Evolutionary conservation across 371 early-diverging fungal genomes (phyloP).

Genomic region (Syncephalastrum sp.): DNA sequence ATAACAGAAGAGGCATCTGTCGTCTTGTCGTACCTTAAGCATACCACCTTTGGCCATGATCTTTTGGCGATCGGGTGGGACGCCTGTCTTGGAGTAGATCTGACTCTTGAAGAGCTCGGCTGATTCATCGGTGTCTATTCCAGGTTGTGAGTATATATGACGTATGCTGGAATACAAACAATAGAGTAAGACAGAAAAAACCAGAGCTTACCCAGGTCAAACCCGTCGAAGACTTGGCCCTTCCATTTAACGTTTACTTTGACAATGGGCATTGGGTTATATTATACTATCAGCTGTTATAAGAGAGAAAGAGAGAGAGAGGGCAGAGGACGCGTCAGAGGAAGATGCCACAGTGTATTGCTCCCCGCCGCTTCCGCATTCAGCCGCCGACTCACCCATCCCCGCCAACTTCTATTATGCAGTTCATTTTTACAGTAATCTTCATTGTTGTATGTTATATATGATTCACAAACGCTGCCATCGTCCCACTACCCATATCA

Average conservation of each 20-base stretch:
- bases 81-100: conserved; percentile 91
- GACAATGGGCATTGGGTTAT: conserved; percentile 34
- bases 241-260: conserved; percentile 90
- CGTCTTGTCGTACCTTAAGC: conserved; percentile 67
- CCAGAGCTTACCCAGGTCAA: conserved; percentile 59
- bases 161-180: neutral
- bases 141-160: neutral
- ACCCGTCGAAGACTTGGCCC: conserved; percentile 81
- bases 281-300: neutral
- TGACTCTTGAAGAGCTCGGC: conserved; percentile 86
- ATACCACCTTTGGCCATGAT: conserved; percentile 93
- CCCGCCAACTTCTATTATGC: no score
- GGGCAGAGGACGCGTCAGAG: conserved; percentile 2
- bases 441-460: no score
- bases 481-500: no score
- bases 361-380: neutral
- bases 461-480: no score
- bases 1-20: neutral
- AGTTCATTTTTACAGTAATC: no score
- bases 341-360: neutral
- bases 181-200: neutral
- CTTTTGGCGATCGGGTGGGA: conserved; percentile 92
- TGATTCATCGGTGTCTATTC: conserved; percentile 67
- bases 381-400: neutral
- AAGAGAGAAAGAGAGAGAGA: neutral